These are phyloP conservation scores for Cladorrhinum sp. DNA, from an alignment of 2,329 filamentous ascomycete genomes.

Conservation along the genomic window DNA sequence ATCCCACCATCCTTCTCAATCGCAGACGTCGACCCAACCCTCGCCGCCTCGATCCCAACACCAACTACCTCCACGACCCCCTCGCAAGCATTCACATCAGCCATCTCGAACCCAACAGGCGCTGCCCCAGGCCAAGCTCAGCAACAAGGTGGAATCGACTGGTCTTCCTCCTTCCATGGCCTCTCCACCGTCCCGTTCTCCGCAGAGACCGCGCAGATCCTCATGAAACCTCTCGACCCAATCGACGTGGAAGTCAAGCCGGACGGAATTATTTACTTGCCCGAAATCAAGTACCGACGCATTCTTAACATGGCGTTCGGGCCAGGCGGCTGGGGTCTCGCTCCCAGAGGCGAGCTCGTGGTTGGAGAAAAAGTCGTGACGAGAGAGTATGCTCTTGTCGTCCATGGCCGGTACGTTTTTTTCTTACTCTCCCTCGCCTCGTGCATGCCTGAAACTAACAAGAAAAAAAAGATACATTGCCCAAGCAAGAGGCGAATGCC, in stretches of 20 bases:
- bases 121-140: conserved; percentile 18
- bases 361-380: conserved; percentile 80
- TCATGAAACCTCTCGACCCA: conserved; percentile 64
- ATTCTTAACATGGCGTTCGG: conserved; percentile 90
- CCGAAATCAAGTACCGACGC: conserved; percentile 95
- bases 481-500: conserved; percentile 89
- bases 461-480: conserved; percentile 68
- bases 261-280: conserved; percentile 92
- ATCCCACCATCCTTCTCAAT: conserved; percentile 31
- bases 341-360: conserved; percentile 79
- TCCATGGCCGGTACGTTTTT: conserved; percentile 71
- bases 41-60: conserved; percentile 24
- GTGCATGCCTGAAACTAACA: not conserved
- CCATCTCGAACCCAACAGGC: not conserved
- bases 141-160: conserved; percentile 56
- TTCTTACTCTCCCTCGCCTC: not conserved
- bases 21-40: conserved; percentile 32
- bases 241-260: conserved; percentile 95
- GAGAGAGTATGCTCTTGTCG: conserved; percentile 88
- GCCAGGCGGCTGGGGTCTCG: conserved; percentile 92
- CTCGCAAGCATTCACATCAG: conserved; percentile 21
- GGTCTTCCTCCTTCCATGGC: conserved; percentile 80
- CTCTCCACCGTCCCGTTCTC: conserved; percentile 70
- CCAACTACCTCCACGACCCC: conserved; percentile 12
- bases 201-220: conserved; percentile 63